Evolutionary conservation across 2,329 filamentous ascomycete genomes (phyloP), one percentile per base, ranked within the genome.

Genomic region (Paraconiothyrium sp.): DNA sequence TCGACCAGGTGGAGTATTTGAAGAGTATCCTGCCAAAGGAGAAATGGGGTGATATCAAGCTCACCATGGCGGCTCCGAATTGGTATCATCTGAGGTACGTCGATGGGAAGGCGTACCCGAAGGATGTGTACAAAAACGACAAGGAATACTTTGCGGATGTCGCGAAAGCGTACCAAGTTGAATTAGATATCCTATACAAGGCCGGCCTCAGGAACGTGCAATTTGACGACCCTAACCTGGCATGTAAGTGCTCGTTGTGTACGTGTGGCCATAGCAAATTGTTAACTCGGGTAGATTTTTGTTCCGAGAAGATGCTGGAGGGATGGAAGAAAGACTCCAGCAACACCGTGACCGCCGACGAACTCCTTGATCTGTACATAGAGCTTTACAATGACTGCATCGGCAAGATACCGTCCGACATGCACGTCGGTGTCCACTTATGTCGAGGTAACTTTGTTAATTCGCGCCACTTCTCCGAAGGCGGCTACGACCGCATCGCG

Each of bases 391-490:
- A 93, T 74, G 86, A 90, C 76, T 86, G 84, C 71, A 82, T 92
- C 71, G 79, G 83, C 70, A 85, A 86, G 66, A 80, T 85, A 0
- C 89, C 90, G 0, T 73, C 82, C 2, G 90, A 93, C 73, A 86
- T 93, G 83, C 90, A 92, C 77, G 84, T 91, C 1, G 91, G 91
- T 50, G 87, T 93, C 10, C 91, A 93, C 72, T 83, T 93, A 57
- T 93, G 91, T 82, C 71, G 79, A 32, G 80, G 80, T 27, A 82
- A 82, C 67, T 82, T 80, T 60, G 72, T 81, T 61, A 76, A 76
- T 58, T 76, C 71, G 13, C 76, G 76, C 37, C 80, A 82, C 60
- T 82, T 82, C 64, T 73, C 72, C 66, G 78, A 81, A 59, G 80
- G 80, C 35, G 78, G 76, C 3, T 82, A 82, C 67, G 80, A 81